phyloP scores from a whole-genome alignment of 2,329 filamentous ascomycete genomes.

The Talaromyces pinophilus region DNA sequence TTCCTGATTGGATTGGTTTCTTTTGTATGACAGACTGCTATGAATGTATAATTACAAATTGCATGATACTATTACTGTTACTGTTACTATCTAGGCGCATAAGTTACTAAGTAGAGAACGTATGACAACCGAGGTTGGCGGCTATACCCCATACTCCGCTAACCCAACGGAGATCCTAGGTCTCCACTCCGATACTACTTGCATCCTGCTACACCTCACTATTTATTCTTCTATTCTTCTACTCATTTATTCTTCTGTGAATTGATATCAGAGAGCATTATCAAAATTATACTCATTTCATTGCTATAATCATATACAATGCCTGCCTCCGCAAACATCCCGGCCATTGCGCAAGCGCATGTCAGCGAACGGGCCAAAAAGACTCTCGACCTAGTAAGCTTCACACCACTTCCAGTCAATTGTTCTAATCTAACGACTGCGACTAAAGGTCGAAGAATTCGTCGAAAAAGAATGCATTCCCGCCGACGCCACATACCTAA shows the following conservation, averaged over 20 bases:
- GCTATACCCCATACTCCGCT: conserved; percentile 22
- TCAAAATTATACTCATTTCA: too few relatives aligned
- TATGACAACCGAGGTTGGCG: conserved; percentile 19
- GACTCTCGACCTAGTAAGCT: conserved; percentile 70
- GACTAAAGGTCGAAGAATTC: conserved; percentile 78
- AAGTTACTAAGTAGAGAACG: not conserved
- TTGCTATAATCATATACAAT: conserved; percentile 35
- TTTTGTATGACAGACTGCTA: not conserved
- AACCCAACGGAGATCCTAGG: conserved; percentile 3
- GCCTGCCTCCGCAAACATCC: conserved; percentile 56
- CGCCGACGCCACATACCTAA: conserved; percentile 76
- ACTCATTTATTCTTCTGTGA: not conserved
- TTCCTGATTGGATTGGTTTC: not conserved
- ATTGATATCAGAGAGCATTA: not conserved
- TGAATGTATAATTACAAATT: not conserved
- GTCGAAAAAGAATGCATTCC: conserved; percentile 94
- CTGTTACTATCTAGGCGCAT: not conserved
- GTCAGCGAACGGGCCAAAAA: conserved; percentile 84
- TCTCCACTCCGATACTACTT: conserved; percentile 8
- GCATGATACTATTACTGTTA: not conserved
- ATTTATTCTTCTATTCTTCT: not conserved
- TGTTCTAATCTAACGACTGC: not conserved
- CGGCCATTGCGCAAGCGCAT: conserved; percentile 59
- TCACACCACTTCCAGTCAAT: not conserved
- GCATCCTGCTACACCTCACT: not conserved